Evolutionary conservation across 108 stramenopile species (phyloP).

Genomic region (Stephanodiscus triporus): DNA sequence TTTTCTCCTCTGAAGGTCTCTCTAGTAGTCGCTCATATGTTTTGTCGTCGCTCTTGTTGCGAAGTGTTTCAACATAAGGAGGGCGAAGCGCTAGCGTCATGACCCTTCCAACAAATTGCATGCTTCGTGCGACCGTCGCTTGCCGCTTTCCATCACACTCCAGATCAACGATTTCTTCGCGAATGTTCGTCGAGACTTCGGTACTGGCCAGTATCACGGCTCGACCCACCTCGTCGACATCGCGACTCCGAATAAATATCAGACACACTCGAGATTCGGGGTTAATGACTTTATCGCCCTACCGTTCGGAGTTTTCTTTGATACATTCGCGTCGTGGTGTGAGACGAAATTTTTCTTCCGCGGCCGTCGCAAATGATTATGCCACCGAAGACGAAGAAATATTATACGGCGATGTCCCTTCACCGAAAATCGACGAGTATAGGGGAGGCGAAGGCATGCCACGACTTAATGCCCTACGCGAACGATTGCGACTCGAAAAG

Average conservation of each 20-base stretch:
- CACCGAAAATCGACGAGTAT: slow-evolving; percentile 1
- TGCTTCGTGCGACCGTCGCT: no score
- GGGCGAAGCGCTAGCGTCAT: no score
- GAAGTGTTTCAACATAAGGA: no score
- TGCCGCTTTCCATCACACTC: no score
- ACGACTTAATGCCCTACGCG: slow-evolving; percentile 30
- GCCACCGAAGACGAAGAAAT: slow-evolving; percentile 7
- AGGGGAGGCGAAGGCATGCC: slow-evolving; percentile 23
- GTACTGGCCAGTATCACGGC: background rate
- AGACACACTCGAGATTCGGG: background rate
- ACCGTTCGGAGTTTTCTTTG: background rate
- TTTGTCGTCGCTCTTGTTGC: no score
- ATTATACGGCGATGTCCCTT: background rate
- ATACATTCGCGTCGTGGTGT: background rate
- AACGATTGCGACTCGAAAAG: slow-evolving; percentile 35
- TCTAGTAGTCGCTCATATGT: no score
- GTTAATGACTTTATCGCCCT: background rate
- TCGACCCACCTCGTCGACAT: background rate
- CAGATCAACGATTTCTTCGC: background rate
- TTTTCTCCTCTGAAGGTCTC: no score
- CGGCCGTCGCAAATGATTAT: slow-evolving; percentile 16
- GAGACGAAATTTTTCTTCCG: slow-evolving; percentile 14
- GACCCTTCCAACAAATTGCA: no score
- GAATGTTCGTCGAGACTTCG: background rate
- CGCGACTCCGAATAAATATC: background rate